A percentile compares a stretch with the other conserved stretches of the same genome.
phyloP scores from a whole-genome alignment of 2,329 filamentous ascomycete species.

The Diplocarpon mali region DNA sequence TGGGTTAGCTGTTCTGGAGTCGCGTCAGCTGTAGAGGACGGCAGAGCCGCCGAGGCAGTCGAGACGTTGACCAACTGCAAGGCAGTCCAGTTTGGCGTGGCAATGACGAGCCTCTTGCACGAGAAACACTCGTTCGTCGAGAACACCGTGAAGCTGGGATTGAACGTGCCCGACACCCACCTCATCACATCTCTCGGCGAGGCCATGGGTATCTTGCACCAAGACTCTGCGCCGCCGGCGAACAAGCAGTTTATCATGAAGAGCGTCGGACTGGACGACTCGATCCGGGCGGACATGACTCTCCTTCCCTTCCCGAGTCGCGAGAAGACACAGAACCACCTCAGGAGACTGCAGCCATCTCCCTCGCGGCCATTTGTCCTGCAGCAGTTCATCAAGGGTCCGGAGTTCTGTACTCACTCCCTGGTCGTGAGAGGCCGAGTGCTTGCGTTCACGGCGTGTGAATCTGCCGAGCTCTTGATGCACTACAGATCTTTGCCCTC shows the following conservation, averaged over 20 bases:
- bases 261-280: slow-evolving; percentile 50
- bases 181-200: slow-evolving; percentile 41
- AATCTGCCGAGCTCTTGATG: slow-evolving; percentile 50
- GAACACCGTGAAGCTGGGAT: slow-evolving; percentile 40
- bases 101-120: slow-evolving; percentile 46
- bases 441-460: slow-evolving; percentile 55
- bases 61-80: slow-evolving; percentile 46
- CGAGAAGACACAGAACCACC: slow-evolving; percentile 41
- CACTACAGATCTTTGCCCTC: slow-evolving; percentile 51
- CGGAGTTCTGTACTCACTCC: slow-evolving; percentile 63
- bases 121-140: slow-evolving; percentile 56
- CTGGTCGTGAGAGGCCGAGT: slow-evolving; percentile 55
- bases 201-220: slow-evolving; percentile 40
- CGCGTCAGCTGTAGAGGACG: slow-evolving; percentile 54
- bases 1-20: slow-evolving; percentile 67
- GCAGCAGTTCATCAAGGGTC: slow-evolving; percentile 52
- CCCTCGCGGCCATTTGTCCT: slow-evolving; percentile 46
- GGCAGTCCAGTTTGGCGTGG: slow-evolving; percentile 50
- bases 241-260: slow-evolving; percentile 52
- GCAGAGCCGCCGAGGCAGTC: slow-evolving; percentile 49
- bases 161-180: slow-evolving; percentile 42
- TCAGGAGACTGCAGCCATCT: slow-evolving; percentile 35
- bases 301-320: slow-evolving; percentile 45
- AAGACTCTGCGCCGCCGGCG: slow-evolving; percentile 9
- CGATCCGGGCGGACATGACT: slow-evolving; percentile 49